Evolutionary conservation across 176 grass and related monocot species (phyloP).

Genomic region (Paspalum notatum): DNA sequence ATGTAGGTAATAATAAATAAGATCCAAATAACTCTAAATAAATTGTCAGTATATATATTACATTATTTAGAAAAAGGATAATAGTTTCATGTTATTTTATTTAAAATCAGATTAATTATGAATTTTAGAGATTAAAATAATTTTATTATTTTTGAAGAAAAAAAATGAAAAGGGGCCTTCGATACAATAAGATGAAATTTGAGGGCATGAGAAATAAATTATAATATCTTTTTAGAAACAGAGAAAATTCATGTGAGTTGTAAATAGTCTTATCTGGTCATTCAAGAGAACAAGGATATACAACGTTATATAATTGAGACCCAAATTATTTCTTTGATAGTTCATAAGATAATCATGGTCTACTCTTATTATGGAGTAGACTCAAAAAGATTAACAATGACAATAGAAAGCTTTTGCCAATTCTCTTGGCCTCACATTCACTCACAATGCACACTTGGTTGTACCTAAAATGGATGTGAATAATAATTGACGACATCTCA

Average conservation of each 20-base stretch:
- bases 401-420: background rate
- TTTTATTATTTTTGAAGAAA: too few species aligned
- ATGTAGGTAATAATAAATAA: too few species aligned
- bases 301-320: background rate
- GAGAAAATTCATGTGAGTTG: background rate
- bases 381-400: background rate
- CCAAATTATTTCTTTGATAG: background rate
- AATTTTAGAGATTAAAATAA: too few species aligned
- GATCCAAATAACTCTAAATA: too few species aligned
- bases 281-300: background rate
- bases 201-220: too few species aligned
- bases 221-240: background rate
- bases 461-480: background rate
- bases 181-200: too few species aligned
- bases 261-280: background rate
- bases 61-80: too few species aligned
- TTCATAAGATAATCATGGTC: background rate
- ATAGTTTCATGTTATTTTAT: too few species aligned
- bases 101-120: too few species aligned
- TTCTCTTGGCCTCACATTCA: slow-evolving; percentile 4
- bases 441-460: background rate
- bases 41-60: too few species aligned
- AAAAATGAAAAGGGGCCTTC: too few species aligned
- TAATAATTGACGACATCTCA: slow-evolving; percentile 27
- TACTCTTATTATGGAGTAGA: slow-evolving; percentile 8